A percentile compares a stretch with the other conserved stretches of the same genome.
phyloP scores from a whole-genome alignment of 2,329 filamentous ascomycete species.

The Colletotrichum melonis region DNA sequence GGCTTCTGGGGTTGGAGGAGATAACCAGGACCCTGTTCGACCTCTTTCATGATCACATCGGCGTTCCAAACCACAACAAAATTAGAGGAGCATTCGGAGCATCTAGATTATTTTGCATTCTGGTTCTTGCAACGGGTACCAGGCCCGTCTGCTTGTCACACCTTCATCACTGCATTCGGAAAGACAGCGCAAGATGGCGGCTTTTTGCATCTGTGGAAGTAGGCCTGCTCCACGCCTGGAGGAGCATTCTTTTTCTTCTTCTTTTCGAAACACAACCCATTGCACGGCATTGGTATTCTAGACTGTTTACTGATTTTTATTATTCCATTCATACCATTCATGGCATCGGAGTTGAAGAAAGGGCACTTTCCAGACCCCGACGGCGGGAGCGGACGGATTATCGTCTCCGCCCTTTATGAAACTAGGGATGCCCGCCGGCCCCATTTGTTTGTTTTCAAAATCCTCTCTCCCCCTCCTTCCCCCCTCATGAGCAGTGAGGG shows the following conservation, averaged over 20 bases:
- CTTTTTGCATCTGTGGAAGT: constrained; percentile 31
- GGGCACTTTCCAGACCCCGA: not conserved
- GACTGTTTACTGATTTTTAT: constrained; percentile 16
- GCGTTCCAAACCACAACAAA: constrained; percentile 11
- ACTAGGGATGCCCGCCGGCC: constrained; percentile 2
- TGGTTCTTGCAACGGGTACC: constrained; percentile 11
- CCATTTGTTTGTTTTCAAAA: not conserved
- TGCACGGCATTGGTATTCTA: constrained; percentile 1
- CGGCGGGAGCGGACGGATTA: not conserved
- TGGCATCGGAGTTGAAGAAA: constrained; percentile 28
- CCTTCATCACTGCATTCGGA: not conserved
- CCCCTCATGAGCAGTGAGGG: constrained; percentile 8
- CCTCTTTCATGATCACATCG: not conserved
- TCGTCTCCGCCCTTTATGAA: constrained; percentile 20
- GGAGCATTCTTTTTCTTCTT: constrained; percentile 14
- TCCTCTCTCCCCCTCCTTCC: not conserved
- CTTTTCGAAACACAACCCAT: not conserved
- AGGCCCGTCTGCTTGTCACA: not conserved
- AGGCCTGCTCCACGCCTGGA: constrained; percentile 14
- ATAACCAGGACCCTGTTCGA: constrained; percentile 13
- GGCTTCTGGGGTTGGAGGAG: constrained; percentile 45
- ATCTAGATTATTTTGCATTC: constrained; percentile 34
- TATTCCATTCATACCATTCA: constrained; percentile 23
- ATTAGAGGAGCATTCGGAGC: constrained; percentile 23
- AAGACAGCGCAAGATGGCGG: not conserved